Conservation (phyloP, 1,139 yeast genomes). For the Pichia sp. region DNA sequence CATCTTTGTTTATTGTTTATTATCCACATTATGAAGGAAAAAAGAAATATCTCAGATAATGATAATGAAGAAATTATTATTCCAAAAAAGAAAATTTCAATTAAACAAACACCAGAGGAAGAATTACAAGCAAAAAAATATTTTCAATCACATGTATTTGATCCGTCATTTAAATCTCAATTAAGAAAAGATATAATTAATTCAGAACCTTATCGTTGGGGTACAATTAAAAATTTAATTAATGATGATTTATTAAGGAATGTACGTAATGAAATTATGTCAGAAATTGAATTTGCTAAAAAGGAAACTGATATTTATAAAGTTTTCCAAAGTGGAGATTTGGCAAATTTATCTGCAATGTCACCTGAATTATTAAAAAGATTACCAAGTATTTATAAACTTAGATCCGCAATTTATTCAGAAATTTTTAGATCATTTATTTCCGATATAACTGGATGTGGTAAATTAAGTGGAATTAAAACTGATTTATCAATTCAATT, state of each 20-base stretch:
- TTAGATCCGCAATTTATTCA: constrained; percentile 84
- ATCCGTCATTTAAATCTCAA: constrained; percentile 35
- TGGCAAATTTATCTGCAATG: constrained; percentile 86
- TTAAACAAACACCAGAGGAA: constrained; percentile 29
- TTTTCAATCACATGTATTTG: constrained; percentile 55
- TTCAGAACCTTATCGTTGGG: constrained; percentile 85
- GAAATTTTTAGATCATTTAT: constrained; percentile 75
- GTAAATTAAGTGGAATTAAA: constrained; percentile 79
- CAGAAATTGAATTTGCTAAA: constrained; percentile 80
- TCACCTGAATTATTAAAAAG: constrained; percentile 68
- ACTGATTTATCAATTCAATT: constrained; percentile 92
- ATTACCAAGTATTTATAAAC: constrained; percentile 65
- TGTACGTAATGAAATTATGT: constrained; percentile 79
- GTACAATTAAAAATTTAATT: constrained; percentile 66
- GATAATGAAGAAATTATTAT: background rate
- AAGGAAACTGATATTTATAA: constrained; percentile 97
- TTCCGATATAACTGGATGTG: constrained; percentile 81
- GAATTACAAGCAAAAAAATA: constrained; percentile 35
- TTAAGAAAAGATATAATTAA: constrained; percentile 38
- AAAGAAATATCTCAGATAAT: too few relatives aligned
- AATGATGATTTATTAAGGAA: constrained; percentile 69
- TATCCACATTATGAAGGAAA: too few relatives aligned
- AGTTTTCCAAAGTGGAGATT: constrained; percentile 90
- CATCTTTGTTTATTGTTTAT: too few relatives aligned
- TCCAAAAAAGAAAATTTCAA: constrained; percentile 21